These are phyloP conservation scores for Pueraria montana DNA, from an alignment of 306 rosid genomes.

Conservation along the genomic window DNA sequence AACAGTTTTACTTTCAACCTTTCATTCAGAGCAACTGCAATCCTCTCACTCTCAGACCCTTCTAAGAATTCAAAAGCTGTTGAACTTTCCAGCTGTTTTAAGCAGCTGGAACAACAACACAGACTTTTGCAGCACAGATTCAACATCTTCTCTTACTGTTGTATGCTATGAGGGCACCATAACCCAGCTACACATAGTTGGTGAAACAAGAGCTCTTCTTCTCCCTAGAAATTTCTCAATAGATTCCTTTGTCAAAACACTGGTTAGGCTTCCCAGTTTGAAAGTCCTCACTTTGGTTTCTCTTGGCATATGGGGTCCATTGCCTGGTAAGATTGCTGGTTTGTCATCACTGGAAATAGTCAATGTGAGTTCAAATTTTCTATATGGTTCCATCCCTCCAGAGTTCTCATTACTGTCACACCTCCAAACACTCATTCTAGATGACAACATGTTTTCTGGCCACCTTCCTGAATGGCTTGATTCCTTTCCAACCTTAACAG, in stretches of 20 bases:
- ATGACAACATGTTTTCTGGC: conserved; percentile 79
- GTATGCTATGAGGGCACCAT: conserved; percentile 81
- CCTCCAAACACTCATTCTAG: conserved; percentile 85
- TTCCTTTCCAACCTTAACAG: conserved; percentile 70
- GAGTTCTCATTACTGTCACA: conserved; percentile 65
- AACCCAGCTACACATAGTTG: conserved; percentile 85
- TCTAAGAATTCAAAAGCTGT: conserved; percentile 65
- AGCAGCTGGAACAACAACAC: conserved; percentile 67
- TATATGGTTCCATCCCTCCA: conserved; percentile 75
- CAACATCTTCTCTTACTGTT: conserved; percentile 63
- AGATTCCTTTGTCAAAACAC: conserved; percentile 64
- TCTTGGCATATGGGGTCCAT: conserved; percentile 85
- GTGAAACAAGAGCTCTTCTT: conserved; percentile 58
- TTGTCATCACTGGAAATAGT: conserved; percentile 83
- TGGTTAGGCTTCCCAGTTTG: conserved; percentile 72
- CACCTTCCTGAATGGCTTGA: conserved; percentile 69
- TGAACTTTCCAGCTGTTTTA: conserved; percentile 76
- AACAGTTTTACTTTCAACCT: conserved; percentile 46
- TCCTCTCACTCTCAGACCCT: conserved; percentile 71
- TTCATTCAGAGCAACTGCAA: conserved; percentile 58
- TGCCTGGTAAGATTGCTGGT: conserved; percentile 70
- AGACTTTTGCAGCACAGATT: conserved; percentile 79
- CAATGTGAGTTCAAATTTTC: conserved; percentile 84
- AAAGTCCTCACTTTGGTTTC: conserved; percentile 92
- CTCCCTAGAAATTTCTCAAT: conserved; percentile 80